Evolutionary conservation across 305 asterid genomes (phyloP), one percentile per base, ranked within the genome.

Genomic region (Euphrasia arctica): DNA sequence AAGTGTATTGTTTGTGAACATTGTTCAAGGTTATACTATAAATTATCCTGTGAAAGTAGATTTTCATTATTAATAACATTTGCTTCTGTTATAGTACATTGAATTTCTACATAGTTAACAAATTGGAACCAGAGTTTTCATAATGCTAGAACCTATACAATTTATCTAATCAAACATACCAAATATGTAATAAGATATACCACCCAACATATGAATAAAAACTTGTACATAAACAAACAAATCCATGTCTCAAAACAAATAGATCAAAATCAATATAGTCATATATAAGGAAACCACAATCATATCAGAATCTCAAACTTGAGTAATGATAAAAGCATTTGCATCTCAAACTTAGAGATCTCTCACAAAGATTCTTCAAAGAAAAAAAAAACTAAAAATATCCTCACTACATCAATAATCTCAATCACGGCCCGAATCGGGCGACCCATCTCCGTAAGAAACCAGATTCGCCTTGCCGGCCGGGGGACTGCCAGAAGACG

Each of bases 361-460:
- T 3, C 14, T 45, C 14, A 14, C 55, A 49, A 49, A 15, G 3
- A 51, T 6, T 8, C 15, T 4, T 39, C 43, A 39, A 39, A 39
- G 43, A 49, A 49, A 22, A 49, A n/a, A 49, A 49, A 49, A 13
- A 49, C 50, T 45, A 45, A 45, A 45, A 45, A 2, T 39, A 39
- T 39, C 50, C 50, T 45, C 14, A 11, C 54, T 11, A 52, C 58
- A 0, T 5, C 34, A 9, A 54, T 12, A 25, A 52, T 3, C 58
- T 54, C 34, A 86, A 61, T 82, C 82, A 2, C 69, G 84, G 36
- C 74, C 82, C 0, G 95, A 91, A 58, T 88, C 95, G 0, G 96
- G 89, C 13, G 97, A 90, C 58, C 82, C 97, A 57, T 88, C 93
- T n/a, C 83, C 97, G 56, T 93, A 93, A 2, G 97, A 32, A 13